phyloP scores from a whole-genome alignment of 306 rosid species.

The Ormosia semicastrata region DNA sequence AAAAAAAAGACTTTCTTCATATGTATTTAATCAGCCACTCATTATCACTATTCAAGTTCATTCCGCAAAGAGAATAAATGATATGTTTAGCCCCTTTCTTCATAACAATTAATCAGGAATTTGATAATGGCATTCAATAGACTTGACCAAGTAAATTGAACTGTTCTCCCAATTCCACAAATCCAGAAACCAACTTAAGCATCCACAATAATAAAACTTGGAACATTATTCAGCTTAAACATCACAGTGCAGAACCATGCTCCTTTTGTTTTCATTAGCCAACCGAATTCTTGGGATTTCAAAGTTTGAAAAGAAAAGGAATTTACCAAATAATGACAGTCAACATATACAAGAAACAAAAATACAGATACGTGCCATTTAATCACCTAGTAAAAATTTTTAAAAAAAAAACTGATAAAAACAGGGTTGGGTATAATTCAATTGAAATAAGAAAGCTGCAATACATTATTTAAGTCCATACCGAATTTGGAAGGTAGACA shows the following conservation, averaged over 20 bases:
- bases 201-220: background rate
- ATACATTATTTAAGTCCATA: background rate
- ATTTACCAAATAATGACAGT: background rate
- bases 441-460: background rate
- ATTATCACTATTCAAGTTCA: background rate
- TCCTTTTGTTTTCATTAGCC: background rate
- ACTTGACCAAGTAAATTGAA: background rate
- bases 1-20: no score
- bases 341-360: background rate
- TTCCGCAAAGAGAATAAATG: background rate
- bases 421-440: background rate
- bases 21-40: background rate
- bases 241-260: background rate
- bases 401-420: background rate
- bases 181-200: background rate
- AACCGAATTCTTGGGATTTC: background rate
- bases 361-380: background rate
- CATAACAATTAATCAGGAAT: background rate
- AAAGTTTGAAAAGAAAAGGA: background rate
- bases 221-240: conserved; percentile 16
- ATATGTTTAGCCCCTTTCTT: background rate
- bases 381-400: background rate
- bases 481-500: background rate
- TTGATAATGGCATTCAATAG: background rate
- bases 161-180: background rate